A percentile compares a stretch with the other conserved stretches of the same genome.
Conservation (phyloP, 2,329 filamentous ascomycete genomes). For the Phyllosticta capitalensis region DNA sequence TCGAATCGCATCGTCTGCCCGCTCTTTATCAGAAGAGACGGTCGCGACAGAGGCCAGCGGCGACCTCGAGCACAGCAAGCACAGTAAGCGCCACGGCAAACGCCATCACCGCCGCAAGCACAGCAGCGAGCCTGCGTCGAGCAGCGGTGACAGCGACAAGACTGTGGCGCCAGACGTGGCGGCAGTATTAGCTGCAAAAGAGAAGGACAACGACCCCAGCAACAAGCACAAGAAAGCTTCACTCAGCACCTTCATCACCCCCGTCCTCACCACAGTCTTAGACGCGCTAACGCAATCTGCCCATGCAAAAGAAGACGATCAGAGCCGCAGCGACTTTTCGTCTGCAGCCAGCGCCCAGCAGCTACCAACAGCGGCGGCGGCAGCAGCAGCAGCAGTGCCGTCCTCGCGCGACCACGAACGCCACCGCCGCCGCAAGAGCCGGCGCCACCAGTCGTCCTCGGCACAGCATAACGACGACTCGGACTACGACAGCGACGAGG, state of each 20-base stretch:
- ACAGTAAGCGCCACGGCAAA: conserved; percentile 1
- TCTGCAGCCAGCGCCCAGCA: background rate
- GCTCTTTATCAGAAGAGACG: background rate
- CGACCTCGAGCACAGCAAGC: conserved; percentile 1
- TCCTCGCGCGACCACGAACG: background rate
- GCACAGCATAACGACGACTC: background rate
- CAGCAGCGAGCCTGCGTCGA: background rate
- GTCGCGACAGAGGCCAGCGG: conserved; percentile 3
- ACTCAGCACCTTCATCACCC: background rate
- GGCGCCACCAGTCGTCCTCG: background rate
- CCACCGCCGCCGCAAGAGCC: background rate
- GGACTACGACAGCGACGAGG: background rate
- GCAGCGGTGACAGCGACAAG: background rate
- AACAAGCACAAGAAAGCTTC: background rate
- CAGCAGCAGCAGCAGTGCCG: background rate
- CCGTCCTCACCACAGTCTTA: background rate
- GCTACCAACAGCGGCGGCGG: background rate
- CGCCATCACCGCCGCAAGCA: background rate
- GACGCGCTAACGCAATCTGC: background rate
- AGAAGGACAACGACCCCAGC: background rate
- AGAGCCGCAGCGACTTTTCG: background rate
- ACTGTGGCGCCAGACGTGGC: background rate
- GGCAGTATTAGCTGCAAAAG: background rate
- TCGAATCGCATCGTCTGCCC: background rate
- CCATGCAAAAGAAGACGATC: background rate